phyloP scores from a whole-genome alignment of 495 filamentous ascomycete genomes.

The Apodospora peruviana region DNA sequence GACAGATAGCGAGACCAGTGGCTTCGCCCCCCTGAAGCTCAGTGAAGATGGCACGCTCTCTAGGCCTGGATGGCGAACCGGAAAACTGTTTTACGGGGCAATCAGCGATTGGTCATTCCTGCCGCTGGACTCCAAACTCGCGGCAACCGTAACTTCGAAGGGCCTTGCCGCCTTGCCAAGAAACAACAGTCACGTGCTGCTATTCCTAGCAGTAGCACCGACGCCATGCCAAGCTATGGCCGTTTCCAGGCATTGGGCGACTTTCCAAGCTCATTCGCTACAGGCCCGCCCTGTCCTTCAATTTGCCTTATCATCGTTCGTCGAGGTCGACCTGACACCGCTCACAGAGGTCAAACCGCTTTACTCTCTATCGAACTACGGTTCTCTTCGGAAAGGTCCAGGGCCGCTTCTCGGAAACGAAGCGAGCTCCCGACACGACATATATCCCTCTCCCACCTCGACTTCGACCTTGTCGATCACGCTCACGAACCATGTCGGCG shows the following conservation, averaged over 20 bases:
- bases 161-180: background rate
- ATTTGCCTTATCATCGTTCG: conserved; percentile 1
- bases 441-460: background rate
- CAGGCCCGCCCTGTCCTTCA: background rate
- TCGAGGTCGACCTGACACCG: background rate
- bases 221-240: conserved; percentile 9
- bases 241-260: conserved; percentile 2
- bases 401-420: background rate
- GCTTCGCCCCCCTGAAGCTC: conserved; percentile 11
- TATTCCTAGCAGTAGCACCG: background rate
- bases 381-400: background rate
- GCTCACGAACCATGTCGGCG: conserved; percentile 17
- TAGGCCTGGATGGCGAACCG: background rate
- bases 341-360: background rate
- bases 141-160: conserved; percentile 1
- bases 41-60: background rate
- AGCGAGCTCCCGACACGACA: background rate
- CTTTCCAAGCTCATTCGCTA: conserved; percentile 6
- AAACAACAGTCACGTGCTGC: conserved; percentile 12
- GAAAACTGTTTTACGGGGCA: conserved; percentile 24
- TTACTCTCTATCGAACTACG: background rate
- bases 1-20: conserved; percentile 17
- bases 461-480: background rate
- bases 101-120: conserved; percentile 17
- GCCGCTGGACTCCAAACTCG: background rate